These are phyloP conservation scores for Aspergillus transmontanensis DNA, from an alignment of 2,329 filamentous ascomycete genomes.

Conservation along the genomic window DNA sequence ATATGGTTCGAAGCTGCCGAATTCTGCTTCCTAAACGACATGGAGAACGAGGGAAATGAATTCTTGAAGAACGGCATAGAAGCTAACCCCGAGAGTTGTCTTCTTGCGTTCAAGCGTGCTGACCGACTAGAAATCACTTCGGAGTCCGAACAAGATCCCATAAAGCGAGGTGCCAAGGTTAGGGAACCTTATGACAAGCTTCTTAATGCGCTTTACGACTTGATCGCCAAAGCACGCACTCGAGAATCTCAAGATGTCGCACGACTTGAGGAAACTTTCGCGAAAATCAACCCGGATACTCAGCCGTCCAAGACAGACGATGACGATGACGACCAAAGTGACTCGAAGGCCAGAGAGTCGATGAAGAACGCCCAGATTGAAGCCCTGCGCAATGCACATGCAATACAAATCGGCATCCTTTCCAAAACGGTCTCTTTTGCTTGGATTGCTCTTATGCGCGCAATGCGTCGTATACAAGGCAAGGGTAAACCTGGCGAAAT, in stretches of 20 bases:
- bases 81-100: constrained; percentile 90
- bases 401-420: constrained; percentile 72
- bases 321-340: constrained; percentile 56
- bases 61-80: constrained; percentile 80
- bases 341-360: constrained; percentile 53
- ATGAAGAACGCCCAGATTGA: constrained; percentile 59
- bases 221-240: constrained; percentile 71
- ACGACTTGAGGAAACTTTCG: constrained; percentile 58
- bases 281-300: constrained; percentile 42
- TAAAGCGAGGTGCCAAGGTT: constrained; percentile 69
- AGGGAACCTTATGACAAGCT: constrained; percentile 82
- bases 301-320: constrained; percentile 51
- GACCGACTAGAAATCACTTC: constrained; percentile 83
- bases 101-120: constrained; percentile 85
- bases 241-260: constrained; percentile 65
- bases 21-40: constrained; percentile 81
- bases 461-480: constrained; percentile 92
- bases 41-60: constrained; percentile 71
- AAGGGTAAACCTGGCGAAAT: constrained; percentile 70
- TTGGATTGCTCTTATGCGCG: constrained; percentile 92
- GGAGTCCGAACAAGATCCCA: constrained; percentile 70
- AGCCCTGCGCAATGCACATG: constrained; percentile 65
- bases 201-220: constrained; percentile 82
- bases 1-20: constrained; percentile 95
- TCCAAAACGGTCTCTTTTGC: constrained; percentile 86